These are phyloP conservation scores for Psilocybe azurescens DNA, from an alignment of 768 basidiomycete species.

Conservation along the genomic window DNA sequence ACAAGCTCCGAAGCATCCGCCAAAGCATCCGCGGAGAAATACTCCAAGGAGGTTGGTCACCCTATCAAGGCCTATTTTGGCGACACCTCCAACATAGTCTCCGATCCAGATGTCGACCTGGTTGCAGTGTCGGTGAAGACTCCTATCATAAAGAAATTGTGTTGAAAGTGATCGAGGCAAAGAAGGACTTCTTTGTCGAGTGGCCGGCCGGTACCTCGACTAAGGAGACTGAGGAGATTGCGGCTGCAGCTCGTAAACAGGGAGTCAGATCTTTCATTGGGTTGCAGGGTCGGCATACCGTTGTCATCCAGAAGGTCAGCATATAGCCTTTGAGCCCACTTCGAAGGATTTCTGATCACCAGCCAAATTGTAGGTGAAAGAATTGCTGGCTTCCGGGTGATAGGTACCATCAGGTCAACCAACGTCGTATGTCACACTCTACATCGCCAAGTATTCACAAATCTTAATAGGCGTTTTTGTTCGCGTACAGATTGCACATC, in stretches of 20 bases:
- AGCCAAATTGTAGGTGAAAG: conserved; percentile 5
- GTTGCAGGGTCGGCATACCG: not conserved
- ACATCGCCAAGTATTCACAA: too few species aligned
- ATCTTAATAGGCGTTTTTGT: too few species aligned
- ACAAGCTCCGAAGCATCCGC: too few species aligned
- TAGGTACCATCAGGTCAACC: conserved; percentile 3
- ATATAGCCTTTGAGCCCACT: not conserved
- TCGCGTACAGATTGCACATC: not conserved
- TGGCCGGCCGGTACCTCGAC: conserved; percentile 41
- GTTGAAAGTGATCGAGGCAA: conserved; percentile 38
- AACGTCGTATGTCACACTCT: conserved; percentile 4
- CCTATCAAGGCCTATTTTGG: too few species aligned
- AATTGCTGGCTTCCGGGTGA: conserved; percentile 4
- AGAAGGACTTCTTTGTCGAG: conserved; percentile 45
- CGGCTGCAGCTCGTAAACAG: conserved; percentile 33
- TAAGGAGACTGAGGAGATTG: conserved; percentile 38
- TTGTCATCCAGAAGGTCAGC: conserved; percentile 33
- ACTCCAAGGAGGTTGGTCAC: too few species aligned
- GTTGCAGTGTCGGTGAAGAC: conserved; percentile 40
- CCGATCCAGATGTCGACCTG: conserved; percentile 43
- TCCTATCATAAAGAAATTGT: conserved; percentile 33
- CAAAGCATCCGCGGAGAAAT: too few species aligned
- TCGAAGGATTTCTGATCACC: not conserved
- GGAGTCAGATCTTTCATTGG: conserved; percentile 40
- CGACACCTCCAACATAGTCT: too few species aligned